phyloP scores from a whole-genome alignment of 371 early-diverging fungal genomes.

The Mucor ambiguus region DNA sequence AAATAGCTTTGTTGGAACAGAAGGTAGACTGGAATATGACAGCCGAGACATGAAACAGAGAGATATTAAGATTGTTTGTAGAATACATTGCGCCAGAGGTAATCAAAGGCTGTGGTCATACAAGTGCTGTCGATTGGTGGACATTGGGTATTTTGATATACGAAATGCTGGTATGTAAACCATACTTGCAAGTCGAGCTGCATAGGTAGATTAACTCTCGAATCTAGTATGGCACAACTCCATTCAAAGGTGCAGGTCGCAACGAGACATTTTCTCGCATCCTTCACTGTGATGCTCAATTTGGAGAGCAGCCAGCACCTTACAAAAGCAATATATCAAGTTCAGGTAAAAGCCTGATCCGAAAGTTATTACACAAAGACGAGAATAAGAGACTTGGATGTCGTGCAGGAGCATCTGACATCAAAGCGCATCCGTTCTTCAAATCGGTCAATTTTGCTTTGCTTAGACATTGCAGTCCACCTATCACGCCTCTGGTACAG shows the following conservation, averaged over 20 bases:
- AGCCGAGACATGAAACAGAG: neutral
- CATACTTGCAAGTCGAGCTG: neutral
- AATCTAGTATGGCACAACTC: constrained; percentile 77
- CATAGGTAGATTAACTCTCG: neutral
- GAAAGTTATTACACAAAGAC: constrained; percentile 82
- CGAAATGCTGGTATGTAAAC: constrained; percentile 84
- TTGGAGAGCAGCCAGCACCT: constrained; percentile 60
- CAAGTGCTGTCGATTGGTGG: constrained; percentile 98
- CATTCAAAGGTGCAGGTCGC: constrained; percentile 88
- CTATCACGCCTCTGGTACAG: constrained; percentile 77
- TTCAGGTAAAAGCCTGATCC: constrained; percentile 70
- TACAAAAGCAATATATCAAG: constrained; percentile 37
- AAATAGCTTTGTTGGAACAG: constrained; percentile 95
- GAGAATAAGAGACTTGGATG: constrained; percentile 83
- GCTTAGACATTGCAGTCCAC: constrained; percentile 80
- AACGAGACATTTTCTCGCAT: constrained; percentile 86
- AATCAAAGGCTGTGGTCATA: constrained; percentile 91
- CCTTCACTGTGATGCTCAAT: constrained; percentile 74
- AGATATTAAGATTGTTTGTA: constrained; percentile 10
- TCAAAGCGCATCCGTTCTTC: constrained; percentile 93
- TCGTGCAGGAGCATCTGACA: constrained; percentile 89
- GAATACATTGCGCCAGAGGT: constrained; percentile 98
- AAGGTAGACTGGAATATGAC: constrained; percentile 45
- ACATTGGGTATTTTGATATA: constrained; percentile 97
- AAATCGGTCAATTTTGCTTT: constrained; percentile 89